A percentile compares a stretch with the other conserved stretches of the same genome.
These are phyloP conservation scores for Aspergillus ochraceus DNA, from an alignment of 2,329 filamentous ascomycete species.

Conservation along the genomic window DNA sequence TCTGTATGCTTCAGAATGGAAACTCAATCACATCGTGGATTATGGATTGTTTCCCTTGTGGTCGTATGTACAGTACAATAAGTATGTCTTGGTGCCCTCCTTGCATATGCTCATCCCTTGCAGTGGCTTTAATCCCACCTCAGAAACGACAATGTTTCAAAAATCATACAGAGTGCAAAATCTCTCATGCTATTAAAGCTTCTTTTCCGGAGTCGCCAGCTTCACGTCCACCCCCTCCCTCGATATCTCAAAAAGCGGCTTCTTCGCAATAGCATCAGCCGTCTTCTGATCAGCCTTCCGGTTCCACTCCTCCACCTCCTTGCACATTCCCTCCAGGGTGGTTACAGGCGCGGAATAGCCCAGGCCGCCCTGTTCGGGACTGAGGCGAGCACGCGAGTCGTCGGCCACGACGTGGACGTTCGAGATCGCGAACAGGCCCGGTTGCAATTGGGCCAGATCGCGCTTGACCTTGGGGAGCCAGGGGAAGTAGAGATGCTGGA, in stretches of 20 bases:
- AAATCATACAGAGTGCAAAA: neutral
- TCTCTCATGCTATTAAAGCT: neutral
- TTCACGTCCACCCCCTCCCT: neutral
- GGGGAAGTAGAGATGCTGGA: conserved; percentile 27
- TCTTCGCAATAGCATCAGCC: neutral
- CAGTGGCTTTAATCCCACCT: too few relatives aligned
- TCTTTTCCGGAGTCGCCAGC: neutral
- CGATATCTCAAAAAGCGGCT: neutral
- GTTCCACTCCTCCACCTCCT: conserved; percentile 36
- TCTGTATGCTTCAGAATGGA: neutral
- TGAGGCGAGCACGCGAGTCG: conserved; percentile 27
- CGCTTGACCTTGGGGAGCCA: conserved; percentile 27
- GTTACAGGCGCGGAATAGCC: conserved; percentile 33
- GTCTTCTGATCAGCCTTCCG: conserved; percentile 13
- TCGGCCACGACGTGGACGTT: conserved; percentile 30
- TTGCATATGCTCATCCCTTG: too few relatives aligned
- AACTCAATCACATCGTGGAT: too few relatives aligned
- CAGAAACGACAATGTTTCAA: too few relatives aligned
- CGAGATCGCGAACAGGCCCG: conserved; percentile 32
- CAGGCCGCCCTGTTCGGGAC: conserved; percentile 30
- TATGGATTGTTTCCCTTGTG: too few relatives aligned
- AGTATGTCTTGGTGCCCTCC: too few relatives aligned
- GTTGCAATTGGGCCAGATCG: conserved; percentile 32
- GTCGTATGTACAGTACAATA: too few relatives aligned
- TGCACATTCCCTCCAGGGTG: conserved; percentile 36